Percentiles rank a stretch among this genome's conserved stretches.
These are phyloP conservation scores for Saturnispora ahearnii DNA, from an alignment of 805 yeast species.

Conservation along the genomic window DNA sequence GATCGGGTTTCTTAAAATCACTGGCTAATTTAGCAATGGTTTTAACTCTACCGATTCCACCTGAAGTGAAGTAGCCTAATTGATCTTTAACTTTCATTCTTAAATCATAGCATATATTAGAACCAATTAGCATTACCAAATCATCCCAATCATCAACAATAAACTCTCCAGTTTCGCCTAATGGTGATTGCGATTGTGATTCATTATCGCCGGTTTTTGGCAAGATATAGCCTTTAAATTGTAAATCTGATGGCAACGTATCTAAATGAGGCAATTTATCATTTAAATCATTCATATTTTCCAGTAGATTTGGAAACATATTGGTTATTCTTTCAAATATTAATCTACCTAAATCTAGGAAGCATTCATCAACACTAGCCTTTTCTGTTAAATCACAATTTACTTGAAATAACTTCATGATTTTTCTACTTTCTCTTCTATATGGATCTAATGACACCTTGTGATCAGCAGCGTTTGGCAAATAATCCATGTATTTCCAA, in stretches of 20 bases:
- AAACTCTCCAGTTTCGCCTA: constrained; percentile 1
- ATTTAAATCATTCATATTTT: constrained; percentile 8
- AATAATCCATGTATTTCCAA: constrained; percentile 64
- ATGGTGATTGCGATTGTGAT: constrained; percentile 11
- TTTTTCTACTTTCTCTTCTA: constrained; percentile 75
- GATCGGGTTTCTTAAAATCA: constrained; percentile 75
- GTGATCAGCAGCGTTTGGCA: constrained; percentile 53
- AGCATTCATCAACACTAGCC: constrained; percentile 94
- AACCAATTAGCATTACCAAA: constrained; percentile 55
- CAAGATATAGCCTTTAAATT: constrained; percentile 25
- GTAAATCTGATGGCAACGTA: constrained; percentile 13
- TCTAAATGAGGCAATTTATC: constrained; percentile 40
- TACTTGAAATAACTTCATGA: constrained; percentile 53
- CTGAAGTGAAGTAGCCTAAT: constrained; percentile 79
- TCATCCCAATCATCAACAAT: constrained; percentile 69
- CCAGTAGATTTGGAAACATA: constrained; percentile 39
- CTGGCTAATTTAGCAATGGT: constrained; percentile 81
- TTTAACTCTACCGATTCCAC: constrained; percentile 74
- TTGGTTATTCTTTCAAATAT: constrained; percentile 37
- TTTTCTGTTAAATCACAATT: constrained; percentile 71
- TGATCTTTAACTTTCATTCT: constrained; percentile 43
- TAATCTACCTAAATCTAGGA: constrained; percentile 69
- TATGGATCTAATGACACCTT: constrained; percentile 91
- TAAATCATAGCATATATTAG: constrained; percentile 45
- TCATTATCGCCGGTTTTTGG: constrained; percentile 16